These are phyloP conservation scores for Penicillium sp. DNA, from an alignment of 2,329 filamentous ascomycete species.

Conservation along the genomic window DNA sequence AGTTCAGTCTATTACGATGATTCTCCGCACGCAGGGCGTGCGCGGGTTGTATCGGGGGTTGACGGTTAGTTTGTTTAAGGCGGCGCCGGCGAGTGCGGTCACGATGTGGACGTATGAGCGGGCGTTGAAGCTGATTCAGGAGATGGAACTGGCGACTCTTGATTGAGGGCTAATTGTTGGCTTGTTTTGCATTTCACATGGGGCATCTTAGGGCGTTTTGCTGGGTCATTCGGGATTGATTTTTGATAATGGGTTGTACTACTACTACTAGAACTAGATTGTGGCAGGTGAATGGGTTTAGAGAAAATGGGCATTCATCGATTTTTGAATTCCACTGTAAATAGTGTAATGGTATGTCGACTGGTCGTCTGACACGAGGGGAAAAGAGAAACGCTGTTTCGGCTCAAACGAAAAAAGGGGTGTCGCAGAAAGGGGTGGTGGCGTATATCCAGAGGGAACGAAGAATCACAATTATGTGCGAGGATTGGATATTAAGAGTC, in stretches of 20 bases:
- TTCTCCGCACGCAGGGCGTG: conserved; percentile 73
- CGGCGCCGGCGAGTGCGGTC: conserved; percentile 87
- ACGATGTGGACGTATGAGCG: conserved; percentile 96
- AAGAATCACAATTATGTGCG: conserved; percentile 10
- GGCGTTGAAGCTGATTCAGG: conserved; percentile 64
- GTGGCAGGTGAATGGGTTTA: neutral
- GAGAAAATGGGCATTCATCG: conserved; percentile 8
- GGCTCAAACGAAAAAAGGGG: conserved; percentile 13
- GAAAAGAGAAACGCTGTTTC: conserved; percentile 15
- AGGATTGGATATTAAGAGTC: neutral
- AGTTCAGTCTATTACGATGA: conserved; percentile 66
- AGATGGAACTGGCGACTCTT: conserved; percentile 33
- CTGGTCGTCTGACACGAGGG: conserved; percentile 2
- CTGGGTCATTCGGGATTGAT: no score
- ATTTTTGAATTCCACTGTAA: conserved; percentile 8
- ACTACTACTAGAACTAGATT: neutral
- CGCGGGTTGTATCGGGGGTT: conserved; percentile 86
- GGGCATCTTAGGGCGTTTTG: no score
- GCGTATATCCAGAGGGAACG: conserved; percentile 13
- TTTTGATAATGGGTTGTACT: no score
- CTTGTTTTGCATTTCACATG: neutral
- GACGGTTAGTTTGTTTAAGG: conserved; percentile 87
- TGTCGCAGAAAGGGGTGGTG: conserved; percentile 6
- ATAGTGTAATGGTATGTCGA: conserved; percentile 12
- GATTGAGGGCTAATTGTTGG: neutral